phyloP scores from a whole-genome alignment of 768 basidiomycete genomes.

The Tylopilus sp. region DNA sequence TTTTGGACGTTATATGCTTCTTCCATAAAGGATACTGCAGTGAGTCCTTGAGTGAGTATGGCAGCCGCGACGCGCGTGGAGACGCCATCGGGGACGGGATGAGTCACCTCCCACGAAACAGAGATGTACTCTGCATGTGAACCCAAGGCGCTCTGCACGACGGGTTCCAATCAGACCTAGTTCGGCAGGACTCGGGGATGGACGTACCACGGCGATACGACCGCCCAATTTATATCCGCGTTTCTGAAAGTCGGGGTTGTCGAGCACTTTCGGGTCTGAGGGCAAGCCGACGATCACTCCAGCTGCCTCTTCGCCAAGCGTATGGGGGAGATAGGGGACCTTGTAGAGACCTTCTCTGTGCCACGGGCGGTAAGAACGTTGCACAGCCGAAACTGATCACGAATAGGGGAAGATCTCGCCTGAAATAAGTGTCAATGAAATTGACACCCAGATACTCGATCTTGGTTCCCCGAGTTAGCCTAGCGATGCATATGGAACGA shows the following conservation, averaged over 20 bases:
- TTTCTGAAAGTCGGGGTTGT: constrained; percentile 59
- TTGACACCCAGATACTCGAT: constrained; percentile 79
- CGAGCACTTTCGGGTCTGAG: constrained; percentile 55
- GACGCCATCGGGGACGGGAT: constrained; percentile 61
- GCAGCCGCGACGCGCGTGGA: constrained; percentile 65
- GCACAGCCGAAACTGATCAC: too few relatives aligned
- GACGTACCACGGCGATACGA: constrained; percentile 64
- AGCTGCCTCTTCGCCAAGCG: constrained; percentile 74
- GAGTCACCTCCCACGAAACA: constrained; percentile 57
- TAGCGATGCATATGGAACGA: neutral
- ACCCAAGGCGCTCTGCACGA: constrained; percentile 41
- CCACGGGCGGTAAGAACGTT: neutral
- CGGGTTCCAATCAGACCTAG: neutral
- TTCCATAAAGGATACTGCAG: constrained; percentile 70
- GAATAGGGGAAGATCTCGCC: constrained; percentile 41
- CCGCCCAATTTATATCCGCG: constrained; percentile 66
- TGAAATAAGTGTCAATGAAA: constrained; percentile 82
- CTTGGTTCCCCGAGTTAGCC: constrained; percentile 33
- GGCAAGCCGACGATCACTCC: constrained; percentile 78
- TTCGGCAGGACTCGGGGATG: neutral
- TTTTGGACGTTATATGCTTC: constrained; percentile 84
- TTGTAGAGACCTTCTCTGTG: constrained; percentile 64
- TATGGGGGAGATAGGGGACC: constrained; percentile 52
- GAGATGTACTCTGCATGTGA: constrained; percentile 72
- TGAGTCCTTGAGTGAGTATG: constrained; percentile 69